phyloP scores from a whole-genome alignment of 208 protist genomes.

The Trypanosoma boissoni region DNA sequence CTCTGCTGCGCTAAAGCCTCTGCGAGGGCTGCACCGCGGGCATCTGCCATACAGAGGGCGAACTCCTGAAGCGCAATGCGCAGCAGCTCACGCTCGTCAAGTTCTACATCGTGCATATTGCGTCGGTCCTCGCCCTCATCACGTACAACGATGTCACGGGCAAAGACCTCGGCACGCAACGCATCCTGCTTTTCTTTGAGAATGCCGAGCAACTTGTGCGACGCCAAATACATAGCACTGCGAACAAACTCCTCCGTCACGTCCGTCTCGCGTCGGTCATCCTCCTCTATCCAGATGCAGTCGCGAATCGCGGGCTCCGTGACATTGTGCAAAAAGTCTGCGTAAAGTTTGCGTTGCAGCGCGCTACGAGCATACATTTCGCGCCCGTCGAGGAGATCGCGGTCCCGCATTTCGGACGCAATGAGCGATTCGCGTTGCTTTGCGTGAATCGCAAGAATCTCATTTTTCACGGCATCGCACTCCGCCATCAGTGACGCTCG shows the following conservation, averaged over 20 bases:
- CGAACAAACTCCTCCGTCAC: slow-evolving; percentile 30
- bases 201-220: slow-evolving; percentile 1
- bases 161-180: not conserved
- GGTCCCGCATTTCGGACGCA: slow-evolving; percentile 31
- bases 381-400: slow-evolving; percentile 30
- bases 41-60: not conserved
- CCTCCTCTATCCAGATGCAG: slow-evolving; percentile 14
- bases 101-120: slow-evolving; percentile 9
- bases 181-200: slow-evolving; percentile 15
- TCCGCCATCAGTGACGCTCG: slow-evolving; percentile 34
- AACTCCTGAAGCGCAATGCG: slow-evolving; percentile 10
- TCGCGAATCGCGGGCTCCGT: slow-evolving; percentile 5
- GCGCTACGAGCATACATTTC: slow-evolving; percentile 28
- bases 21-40: too few relatives aligned
- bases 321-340: slow-evolving; percentile 11
- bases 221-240: not conserved
- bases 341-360: not conserved
- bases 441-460: slow-evolving; percentile 32
- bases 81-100: slow-evolving; percentile 24
- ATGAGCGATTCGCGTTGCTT: slow-evolving; percentile 23
- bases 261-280: slow-evolving; percentile 26
- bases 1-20: not conserved
- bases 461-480: slow-evolving; percentile 25
- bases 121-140: slow-evolving; percentile 10
- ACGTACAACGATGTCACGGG: slow-evolving; percentile 9